Conservation (phyloP, 495 filamentous ascomycete species). For the Achaetomiella virescens region DNA sequence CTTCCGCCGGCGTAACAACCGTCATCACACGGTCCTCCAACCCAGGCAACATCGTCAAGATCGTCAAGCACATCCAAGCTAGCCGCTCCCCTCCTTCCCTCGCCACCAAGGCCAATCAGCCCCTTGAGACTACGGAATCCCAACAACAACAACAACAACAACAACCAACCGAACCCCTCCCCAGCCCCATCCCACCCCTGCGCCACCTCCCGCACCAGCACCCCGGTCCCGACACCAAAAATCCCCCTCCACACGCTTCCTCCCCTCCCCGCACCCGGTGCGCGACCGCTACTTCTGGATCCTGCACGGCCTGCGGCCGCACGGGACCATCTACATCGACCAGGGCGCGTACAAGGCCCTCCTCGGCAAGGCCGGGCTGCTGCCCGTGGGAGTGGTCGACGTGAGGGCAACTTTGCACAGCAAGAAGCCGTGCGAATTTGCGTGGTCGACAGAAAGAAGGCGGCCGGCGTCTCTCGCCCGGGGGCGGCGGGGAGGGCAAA, state of each 20-base stretch:
- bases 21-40: constrained; percentile 88
- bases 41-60: constrained; percentile 84
- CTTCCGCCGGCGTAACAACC: constrained; percentile 90
- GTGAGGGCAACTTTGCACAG: constrained; percentile 80
- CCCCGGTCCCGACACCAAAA: constrained; percentile 30
- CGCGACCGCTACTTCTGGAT: constrained; percentile 96
- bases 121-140: constrained; percentile 2
- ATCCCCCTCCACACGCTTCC: constrained; percentile 86
- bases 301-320: constrained; percentile 84
- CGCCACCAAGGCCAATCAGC: constrained; percentile 19
- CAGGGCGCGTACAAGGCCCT: constrained; percentile 77
- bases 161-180: neutral
- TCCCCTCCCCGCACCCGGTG: constrained; percentile 79
- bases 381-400: constrained; percentile 84
- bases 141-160: neutral
- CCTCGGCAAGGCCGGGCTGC: constrained; percentile 72
- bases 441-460: constrained; percentile 53
- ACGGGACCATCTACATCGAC: constrained; percentile 90
- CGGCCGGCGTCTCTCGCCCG: constrained; percentile 32
- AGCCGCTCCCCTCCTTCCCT: constrained; percentile 33
- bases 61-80: constrained; percentile 74
- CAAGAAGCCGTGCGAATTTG: constrained; percentile 85
- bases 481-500: constrained; percentile 29
- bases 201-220: constrained; percentile 33
- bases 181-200: constrained; percentile 33